A percentile compares a stretch with the other conserved stretches of the same genome.
These are phyloP conservation scores for Ophiocordyceps unilateralis DNA, from an alignment of 2,329 filamentous ascomycete species.

Conservation along the genomic window DNA sequence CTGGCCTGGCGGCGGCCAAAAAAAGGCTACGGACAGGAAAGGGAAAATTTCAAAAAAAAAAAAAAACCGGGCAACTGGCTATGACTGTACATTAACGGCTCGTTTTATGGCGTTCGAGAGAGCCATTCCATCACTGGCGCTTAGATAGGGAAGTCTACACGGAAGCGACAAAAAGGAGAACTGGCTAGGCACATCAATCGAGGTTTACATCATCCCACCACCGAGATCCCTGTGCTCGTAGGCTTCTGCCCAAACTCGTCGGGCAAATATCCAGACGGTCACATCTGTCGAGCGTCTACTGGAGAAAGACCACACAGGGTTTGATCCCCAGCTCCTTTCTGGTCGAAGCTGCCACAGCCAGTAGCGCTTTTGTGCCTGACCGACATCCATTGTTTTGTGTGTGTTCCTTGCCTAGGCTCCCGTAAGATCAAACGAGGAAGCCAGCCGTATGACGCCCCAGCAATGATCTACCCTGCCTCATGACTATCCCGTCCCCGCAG, in stretches of 20 bases:
- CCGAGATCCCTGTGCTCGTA: no score
- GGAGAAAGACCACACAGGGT: background rate
- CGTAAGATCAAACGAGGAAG: constrained; percentile 28
- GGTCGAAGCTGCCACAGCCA: background rate
- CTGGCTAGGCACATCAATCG: background rate
- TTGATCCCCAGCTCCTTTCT: background rate
- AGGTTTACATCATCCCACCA: background rate
- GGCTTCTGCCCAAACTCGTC: no score
- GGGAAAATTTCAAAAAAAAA: background rate
- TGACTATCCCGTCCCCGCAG: constrained; percentile 1
- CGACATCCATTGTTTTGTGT: constrained; percentile 16
- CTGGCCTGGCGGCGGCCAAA: no score
- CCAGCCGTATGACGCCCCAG: constrained; percentile 28
- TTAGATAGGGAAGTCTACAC: background rate
- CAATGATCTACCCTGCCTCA: constrained; percentile 19
- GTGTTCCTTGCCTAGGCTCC: constrained; percentile 11
- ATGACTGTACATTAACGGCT: constrained; percentile 1
- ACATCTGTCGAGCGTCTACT: no score
- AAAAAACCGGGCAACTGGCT: background rate
- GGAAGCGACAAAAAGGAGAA: background rate
- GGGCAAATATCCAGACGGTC: no score
- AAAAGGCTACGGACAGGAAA: background rate
- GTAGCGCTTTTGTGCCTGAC: background rate
- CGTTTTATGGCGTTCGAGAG: background rate
- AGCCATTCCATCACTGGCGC: background rate